Conservation (phyloP, 2,329 filamentous ascomycete genomes). For the Beauveria medogensis region DNA sequence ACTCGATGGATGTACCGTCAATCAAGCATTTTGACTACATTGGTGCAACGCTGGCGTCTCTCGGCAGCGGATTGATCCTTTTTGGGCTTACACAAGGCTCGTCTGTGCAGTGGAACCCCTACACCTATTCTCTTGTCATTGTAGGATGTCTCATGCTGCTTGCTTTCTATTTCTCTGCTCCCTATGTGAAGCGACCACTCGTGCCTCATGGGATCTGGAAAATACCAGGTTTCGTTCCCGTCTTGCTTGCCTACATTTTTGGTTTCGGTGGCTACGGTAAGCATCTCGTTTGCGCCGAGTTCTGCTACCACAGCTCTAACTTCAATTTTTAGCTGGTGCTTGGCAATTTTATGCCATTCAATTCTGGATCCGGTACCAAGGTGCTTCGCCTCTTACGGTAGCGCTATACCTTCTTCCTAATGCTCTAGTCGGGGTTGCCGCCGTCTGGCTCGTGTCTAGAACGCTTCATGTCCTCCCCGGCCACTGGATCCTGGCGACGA, state of each 20-base stretch:
- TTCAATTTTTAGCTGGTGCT: conserved; percentile 16
- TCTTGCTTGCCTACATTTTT: conserved; percentile 1
- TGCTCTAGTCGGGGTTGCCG: conserved; percentile 34
- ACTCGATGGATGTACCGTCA: not conserved
- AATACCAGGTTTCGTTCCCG: conserved; percentile 2
- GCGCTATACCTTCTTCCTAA: conserved; percentile 38
- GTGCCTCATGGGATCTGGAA: not conserved
- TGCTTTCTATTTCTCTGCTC: not conserved
- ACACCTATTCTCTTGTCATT: conserved; percentile 8
- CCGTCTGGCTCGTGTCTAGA: conserved; percentile 36
- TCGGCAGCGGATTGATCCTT: conserved; percentile 5
- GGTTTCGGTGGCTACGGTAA: conserved; percentile 6
- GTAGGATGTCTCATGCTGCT: conserved; percentile 6
- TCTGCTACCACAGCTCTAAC: not conserved
- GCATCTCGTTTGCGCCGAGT: not conserved
- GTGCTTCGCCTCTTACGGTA: conserved; percentile 29
- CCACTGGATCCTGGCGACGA: conserved; percentile 36
- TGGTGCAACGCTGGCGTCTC: conserved; percentile 1
- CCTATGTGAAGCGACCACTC: conserved; percentile 1
- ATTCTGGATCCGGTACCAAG: conserved; percentile 29
- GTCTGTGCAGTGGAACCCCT: conserved; percentile 6
- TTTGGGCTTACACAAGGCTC: conserved; percentile 9
- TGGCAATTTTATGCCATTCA: conserved; percentile 31
- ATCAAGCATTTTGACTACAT: conserved; percentile 9
- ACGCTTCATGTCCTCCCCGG: conserved; percentile 37